Percentiles rank a stretch among this genome's conserved stretches.
Evolutionary conservation across 768 basidiomycete genomes (phyloP).

Genomic region (Psilocybe subaeruginosa): DNA sequence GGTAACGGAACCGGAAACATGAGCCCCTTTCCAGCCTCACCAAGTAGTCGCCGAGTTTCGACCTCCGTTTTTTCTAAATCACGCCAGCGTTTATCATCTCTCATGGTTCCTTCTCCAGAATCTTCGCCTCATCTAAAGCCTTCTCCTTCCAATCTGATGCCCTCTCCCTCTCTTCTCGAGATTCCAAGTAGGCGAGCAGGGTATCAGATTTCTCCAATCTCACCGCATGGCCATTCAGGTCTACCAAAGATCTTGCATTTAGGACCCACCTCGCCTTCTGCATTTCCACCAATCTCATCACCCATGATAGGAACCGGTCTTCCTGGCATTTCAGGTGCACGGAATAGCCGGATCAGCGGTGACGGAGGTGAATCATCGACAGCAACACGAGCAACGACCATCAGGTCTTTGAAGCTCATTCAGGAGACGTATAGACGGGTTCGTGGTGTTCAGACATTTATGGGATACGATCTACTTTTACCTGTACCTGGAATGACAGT

Average conservation of each 20-base stretch:
- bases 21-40: slow-evolving; percentile 27
- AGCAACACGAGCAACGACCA: slow-evolving; percentile 40
- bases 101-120: slow-evolving; percentile 43
- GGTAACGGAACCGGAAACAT: slow-evolving; percentile 11
- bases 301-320: slow-evolving; percentile 24
- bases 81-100: slow-evolving; percentile 45
- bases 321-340: slow-evolving; percentile 10
- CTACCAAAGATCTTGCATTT: slow-evolving; percentile 62
- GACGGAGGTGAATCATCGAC: slow-evolving; percentile 19
- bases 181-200: slow-evolving; percentile 30
- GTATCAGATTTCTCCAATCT: slow-evolving; percentile 34
- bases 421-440: slow-evolving; percentile 63
- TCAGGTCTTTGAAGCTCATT: slow-evolving; percentile 56
- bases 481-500: slow-evolving; percentile 39
- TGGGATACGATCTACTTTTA: slow-evolving; percentile 65
- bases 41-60: slow-evolving; percentile 44
- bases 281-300: slow-evolving; percentile 34
- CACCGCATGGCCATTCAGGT: slow-evolving; percentile 29
- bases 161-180: slow-evolving; percentile 35
- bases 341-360: slow-evolving; percentile 4
- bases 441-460: slow-evolving; percentile 59
- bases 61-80: slow-evolving; percentile 61
- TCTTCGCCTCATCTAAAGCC: slow-evolving; percentile 44
- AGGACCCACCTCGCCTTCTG: slow-evolving; percentile 49
- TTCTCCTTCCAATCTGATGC: slow-evolving; percentile 30